Conservation (phyloP, 1,284 basidiomycete genomes). For the Rhodotorula sp. region DNA sequence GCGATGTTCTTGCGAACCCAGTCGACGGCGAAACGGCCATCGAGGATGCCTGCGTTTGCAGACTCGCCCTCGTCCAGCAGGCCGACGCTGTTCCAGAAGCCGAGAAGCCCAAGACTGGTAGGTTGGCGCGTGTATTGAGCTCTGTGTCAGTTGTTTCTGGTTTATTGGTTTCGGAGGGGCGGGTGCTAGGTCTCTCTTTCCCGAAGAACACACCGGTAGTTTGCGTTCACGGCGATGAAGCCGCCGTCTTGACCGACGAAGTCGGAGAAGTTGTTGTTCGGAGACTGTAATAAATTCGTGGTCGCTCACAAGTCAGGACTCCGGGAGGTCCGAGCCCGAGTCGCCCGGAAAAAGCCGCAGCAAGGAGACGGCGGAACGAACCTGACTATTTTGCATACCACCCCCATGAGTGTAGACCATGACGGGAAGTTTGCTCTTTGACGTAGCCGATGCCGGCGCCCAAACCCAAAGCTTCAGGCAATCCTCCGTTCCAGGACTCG, state of each 20-base stretch:
- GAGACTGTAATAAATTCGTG: not conserved
- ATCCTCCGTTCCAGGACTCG: conserved; percentile 33
- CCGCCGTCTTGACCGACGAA: conserved; percentile 28
- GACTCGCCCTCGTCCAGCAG: conserved; percentile 28
- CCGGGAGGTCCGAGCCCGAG: too few relatives aligned
- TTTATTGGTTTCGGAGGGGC: not conserved
- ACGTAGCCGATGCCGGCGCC: conserved; percentile 31
- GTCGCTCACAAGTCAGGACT: not conserved
- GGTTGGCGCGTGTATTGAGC: not conserved
- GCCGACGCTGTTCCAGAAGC: conserved; percentile 21
- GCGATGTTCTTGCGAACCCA: conserved; percentile 34
- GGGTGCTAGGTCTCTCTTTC: not conserved
- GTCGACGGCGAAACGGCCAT: conserved; percentile 27
- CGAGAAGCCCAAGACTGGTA: conserved; percentile 3
- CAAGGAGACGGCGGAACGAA: not conserved
- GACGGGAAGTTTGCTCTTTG: conserved; percentile 36
- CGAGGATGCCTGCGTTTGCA: conserved; percentile 32
- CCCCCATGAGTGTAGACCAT: conserved; percentile 24
- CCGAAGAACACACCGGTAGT: conserved; percentile 28
- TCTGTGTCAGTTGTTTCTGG: not conserved
- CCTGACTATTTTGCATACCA: conserved; percentile 26
- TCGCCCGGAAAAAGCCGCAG: too few relatives aligned
- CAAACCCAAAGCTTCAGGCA: conserved; percentile 38
- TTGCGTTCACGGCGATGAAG: conserved; percentile 38
- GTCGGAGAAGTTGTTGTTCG: conserved; percentile 39